These are phyloP conservation scores for Withania somnifera DNA, from an alignment of 305 asterid species.

Conservation along the genomic window DNA sequence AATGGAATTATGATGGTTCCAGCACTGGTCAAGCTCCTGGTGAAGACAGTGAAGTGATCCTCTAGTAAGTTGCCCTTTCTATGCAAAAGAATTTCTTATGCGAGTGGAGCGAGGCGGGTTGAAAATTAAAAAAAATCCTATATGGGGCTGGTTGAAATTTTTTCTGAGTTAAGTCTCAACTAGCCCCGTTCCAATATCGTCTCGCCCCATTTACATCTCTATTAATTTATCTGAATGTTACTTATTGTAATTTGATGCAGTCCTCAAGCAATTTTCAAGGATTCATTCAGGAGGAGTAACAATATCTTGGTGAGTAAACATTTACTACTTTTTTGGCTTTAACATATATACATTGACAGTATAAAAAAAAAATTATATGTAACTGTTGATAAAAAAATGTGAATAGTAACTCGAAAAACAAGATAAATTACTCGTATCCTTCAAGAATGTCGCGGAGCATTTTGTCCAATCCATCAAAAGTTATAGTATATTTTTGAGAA, in stretches of 20 bases:
- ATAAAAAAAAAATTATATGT: background rate
- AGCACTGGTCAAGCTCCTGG: conserved; percentile 95
- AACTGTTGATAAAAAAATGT: background rate
- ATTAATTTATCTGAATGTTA: background rate
- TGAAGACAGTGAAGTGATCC: conserved; percentile 79
- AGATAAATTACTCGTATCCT: background rate
- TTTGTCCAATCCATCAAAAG: background rate
- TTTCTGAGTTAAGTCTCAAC: background rate
- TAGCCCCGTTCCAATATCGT: accelerated
- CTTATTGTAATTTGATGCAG: conserved; percentile 19
- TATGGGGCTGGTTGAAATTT: background rate
- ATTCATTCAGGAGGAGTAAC: conserved; percentile 77
- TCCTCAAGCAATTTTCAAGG: conserved; percentile 83
- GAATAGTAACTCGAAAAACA: background rate
- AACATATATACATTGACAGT: background rate
- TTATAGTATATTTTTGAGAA: background rate
- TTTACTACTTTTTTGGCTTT: background rate
- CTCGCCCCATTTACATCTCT: background rate
- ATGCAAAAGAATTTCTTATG: background rate
- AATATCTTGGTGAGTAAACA: conserved; percentile 43
- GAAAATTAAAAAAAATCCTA: background rate
- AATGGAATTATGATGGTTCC: conserved; percentile 91
- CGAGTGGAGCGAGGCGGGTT: background rate
- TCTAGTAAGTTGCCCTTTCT: conserved; percentile 40
- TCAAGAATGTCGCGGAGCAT: background rate